These are phyloP conservation scores for Magnaporthales sp. DNA, from an alignment of 2,329 filamentous ascomycete genomes.

Conservation along the genomic window DNA sequence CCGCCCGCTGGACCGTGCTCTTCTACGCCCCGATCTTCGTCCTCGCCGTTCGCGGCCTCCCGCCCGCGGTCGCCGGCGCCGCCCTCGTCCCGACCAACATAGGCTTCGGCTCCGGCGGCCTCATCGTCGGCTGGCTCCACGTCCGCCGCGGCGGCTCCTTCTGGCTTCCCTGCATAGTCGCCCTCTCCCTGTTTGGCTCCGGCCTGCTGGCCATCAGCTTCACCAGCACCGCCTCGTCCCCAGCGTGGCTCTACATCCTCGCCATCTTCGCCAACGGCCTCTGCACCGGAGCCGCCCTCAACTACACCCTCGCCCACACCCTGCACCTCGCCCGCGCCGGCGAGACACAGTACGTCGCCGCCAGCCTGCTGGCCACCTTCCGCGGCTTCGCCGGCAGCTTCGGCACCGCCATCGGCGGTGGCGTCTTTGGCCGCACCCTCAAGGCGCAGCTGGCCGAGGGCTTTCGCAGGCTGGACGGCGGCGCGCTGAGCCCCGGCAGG, in stretches of 20 bases:
- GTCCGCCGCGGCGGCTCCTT: conserved; percentile 66
- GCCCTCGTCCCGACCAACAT: conserved; percentile 75
- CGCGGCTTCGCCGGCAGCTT: conserved; percentile 76
- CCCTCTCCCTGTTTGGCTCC: conserved; percentile 50
- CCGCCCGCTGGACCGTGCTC: conserved; percentile 68
- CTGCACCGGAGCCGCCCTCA: conserved; percentile 62
- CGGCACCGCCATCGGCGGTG: conserved; percentile 70
- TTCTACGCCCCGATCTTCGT: conserved; percentile 78
- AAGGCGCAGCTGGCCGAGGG: conserved; percentile 43
- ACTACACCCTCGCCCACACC: conserved; percentile 74
- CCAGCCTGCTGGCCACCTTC: conserved; percentile 69
- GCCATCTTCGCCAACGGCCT: conserved; percentile 64
- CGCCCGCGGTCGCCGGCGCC: conserved; percentile 61
- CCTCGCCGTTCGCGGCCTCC: conserved; percentile 63
- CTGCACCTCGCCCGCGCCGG: conserved; percentile 52
- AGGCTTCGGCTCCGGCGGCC: conserved; percentile 67
- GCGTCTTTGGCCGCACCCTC: conserved; percentile 60
- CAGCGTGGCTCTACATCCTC: conserved; percentile 44
- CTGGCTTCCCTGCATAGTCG: conserved; percentile 54
- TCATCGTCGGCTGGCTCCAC: conserved; percentile 67
- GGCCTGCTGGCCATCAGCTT: conserved; percentile 40
- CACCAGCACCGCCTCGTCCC: conserved; percentile 30
- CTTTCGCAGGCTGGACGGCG: conserved; percentile 41
- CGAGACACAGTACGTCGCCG: conserved; percentile 65
- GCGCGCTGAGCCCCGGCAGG: conserved; percentile 22